Evolutionary conservation across 257 asterid species (phyloP).

Genomic region (Lithospermum erythrorhizon): DNA sequence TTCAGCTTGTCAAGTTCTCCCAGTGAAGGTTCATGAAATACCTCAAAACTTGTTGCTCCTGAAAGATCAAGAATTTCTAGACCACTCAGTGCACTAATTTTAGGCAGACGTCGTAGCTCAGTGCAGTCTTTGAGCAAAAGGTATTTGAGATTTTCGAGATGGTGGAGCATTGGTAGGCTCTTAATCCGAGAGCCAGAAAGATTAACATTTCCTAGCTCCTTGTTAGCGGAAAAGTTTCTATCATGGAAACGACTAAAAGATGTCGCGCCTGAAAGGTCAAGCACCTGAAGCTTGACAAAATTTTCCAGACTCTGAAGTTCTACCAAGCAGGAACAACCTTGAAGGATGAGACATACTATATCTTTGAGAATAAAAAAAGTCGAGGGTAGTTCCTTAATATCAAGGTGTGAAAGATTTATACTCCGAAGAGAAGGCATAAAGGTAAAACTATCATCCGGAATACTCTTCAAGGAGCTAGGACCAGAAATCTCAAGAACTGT

Average conservation of each 20-base stretch:
- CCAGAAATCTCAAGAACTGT: constrained; percentile 37
- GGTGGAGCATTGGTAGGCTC: constrained; percentile 25
- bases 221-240: constrained; percentile 21
- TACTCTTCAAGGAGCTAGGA: constrained; percentile 4
- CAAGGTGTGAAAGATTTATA: background rate
- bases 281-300: constrained; percentile 12
- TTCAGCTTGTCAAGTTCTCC: constrained; percentile 11
- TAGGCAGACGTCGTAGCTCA: constrained; percentile 19
- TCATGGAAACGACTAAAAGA: constrained; percentile 13
- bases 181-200: constrained; percentile 20
- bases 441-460: constrained; percentile 14
- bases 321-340: constrained; percentile 14
- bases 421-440: constrained; percentile 17
- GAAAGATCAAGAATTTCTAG: constrained; percentile 31
- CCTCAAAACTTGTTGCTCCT: constrained; percentile 23
- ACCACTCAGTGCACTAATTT: constrained; percentile 4
- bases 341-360: constrained; percentile 7
- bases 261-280: constrained; percentile 24
- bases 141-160: constrained; percentile 18
- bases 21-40: constrained; percentile 28
- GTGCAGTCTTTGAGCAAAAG: constrained; percentile 20
- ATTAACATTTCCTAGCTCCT: constrained; percentile 18
- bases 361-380: constrained; percentile 13
- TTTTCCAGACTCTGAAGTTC: constrained; percentile 14
- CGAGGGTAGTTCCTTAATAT: constrained; percentile 16